These are phyloP conservation scores for Diospyros kaki DNA, from an alignment of 148 eudicot genomes.

Conservation along the genomic window DNA sequence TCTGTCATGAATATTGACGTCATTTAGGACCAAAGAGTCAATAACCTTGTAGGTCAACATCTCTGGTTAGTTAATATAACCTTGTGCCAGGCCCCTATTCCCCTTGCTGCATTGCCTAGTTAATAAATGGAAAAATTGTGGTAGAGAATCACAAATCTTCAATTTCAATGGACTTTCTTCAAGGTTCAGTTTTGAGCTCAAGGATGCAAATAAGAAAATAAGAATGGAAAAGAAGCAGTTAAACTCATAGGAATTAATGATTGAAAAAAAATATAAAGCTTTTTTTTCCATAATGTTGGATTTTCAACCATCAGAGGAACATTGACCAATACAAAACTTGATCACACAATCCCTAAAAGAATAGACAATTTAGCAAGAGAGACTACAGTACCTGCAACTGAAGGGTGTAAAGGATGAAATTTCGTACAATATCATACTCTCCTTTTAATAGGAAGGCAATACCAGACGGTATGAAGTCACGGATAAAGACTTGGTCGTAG, in stretches of 20 bases:
- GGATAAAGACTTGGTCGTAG: constrained; percentile 45
- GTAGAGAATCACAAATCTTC: no score
- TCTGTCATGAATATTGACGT: no score
- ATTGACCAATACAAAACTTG: neutral
- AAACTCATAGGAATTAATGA: neutral
- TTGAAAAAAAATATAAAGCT: neutral
- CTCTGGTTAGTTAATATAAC: no score
- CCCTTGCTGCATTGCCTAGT: no score
- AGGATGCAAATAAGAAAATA: neutral
- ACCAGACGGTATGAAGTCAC: constrained; percentile 50
- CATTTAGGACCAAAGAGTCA: no score
- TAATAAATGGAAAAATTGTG: no score
- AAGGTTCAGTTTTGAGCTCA: no score
- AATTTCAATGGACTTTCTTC: no score
- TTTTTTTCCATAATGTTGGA: neutral
- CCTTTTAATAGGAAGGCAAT: constrained; percentile 47
- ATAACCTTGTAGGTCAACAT: no score
- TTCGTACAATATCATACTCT: constrained; percentile 43
- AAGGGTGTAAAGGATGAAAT: constrained; percentile 47
- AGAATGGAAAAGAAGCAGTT: neutral
- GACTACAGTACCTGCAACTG: constrained; percentile 36
- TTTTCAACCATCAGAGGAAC: neutral
- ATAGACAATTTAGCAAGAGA: neutral
- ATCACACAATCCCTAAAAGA: constrained; percentile 1
- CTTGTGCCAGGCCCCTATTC: no score